Evolutionary conservation across 169 alveolate species (phyloP), one percentile per base, ranked within the genome.

Genomic region (Cyclospora cayetanensis): DNA sequence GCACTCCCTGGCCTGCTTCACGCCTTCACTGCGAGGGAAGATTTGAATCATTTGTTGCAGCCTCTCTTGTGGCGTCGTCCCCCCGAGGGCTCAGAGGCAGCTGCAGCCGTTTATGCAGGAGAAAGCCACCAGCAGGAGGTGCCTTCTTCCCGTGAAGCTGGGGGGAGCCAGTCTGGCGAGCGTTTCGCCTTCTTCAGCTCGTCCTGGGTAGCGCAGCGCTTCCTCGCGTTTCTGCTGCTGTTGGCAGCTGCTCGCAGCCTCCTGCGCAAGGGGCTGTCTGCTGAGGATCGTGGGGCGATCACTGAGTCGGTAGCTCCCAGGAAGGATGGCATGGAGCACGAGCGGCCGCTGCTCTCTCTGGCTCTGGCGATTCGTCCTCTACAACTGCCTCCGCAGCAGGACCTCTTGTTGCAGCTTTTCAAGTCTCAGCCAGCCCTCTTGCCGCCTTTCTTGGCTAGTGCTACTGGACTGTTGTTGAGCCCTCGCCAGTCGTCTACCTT

Each of bases 321-420:
- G n/a, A 7, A 46, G 60, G 60, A 15, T 15, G 60, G 7, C 60
- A 46, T 46, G 60, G n/a, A 46, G 60, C 60, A 15, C 7, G 60
- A 46, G 60, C 7, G 60, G 15, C 25, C 86, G 42, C 86, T 76
- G 37, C 12, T 76, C 9, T 43, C 86, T 39, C 41, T 76, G 22
- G 86, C 68, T 5, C 68, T 76, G 43, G 66, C 66, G 52, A 29
- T 76, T 1, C 66, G 86, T 1, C 86, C 86, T 12, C 41, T 76
- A 27, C 86, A 76, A 27, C 39, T 76, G 68, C 86, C 86, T 34
- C 86, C 86, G 35, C 86, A 76, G 86, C 86, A 76, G 66, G 43
- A 76, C 37, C 86, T 76, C 42, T 66, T 76, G 86, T 43, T 76
- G 86, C 86, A 4, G 86, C 86, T 76, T 25, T 76, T 76, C 27